Evolutionary conservation across 768 basidiomycete genomes (phyloP).

Genomic region (Xerocomus spinulosus): DNA sequence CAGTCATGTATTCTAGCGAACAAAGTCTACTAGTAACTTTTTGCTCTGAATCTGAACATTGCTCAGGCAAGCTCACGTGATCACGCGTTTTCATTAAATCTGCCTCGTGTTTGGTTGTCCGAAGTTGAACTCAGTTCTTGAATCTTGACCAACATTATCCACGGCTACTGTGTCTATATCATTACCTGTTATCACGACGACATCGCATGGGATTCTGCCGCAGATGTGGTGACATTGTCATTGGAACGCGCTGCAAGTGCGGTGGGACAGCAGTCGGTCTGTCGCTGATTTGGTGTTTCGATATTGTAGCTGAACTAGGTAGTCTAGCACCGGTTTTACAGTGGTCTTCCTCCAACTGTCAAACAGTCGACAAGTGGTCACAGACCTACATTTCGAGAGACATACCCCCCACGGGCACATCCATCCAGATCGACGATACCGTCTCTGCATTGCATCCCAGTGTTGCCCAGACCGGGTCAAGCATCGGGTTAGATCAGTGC

Average conservation of each 20-base stretch:
- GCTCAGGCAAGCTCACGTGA: conserved; percentile 15
- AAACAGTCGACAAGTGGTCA: conserved; percentile 67
- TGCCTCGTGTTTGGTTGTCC: conserved; percentile 6
- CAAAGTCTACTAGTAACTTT: background rate
- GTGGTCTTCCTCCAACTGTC: conserved; percentile 46
- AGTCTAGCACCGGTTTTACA: conserved; percentile 60
- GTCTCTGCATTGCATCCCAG: conserved; percentile 11
- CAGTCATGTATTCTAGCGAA: no score
- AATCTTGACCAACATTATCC: conserved; percentile 3
- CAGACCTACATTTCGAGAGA: conserved; percentile 67
- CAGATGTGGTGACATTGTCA: conserved; percentile 79
- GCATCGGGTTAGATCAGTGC: conserved; percentile 2
- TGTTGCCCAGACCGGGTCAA: conserved; percentile 6
- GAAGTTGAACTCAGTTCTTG: conserved; percentile 1
- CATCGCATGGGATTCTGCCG: conserved; percentile 75
- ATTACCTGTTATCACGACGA: background rate
- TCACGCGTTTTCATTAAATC: conserved; percentile 1
- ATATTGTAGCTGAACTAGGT: conserved; percentile 15
- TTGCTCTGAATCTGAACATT: background rate
- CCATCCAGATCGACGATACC: conserved; percentile 19
- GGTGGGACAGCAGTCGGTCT: conserved; percentile 75
- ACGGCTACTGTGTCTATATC: background rate
- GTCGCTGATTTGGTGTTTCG: conserved; percentile 27
- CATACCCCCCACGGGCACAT: conserved; percentile 40
- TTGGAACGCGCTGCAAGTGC: conserved; percentile 68